A percentile compares a stretch with the other conserved stretches of the same genome.
phyloP scores from a whole-genome alignment of 2,329 filamentous ascomycete genomes.

The Colletotrichum sp. region DNA sequence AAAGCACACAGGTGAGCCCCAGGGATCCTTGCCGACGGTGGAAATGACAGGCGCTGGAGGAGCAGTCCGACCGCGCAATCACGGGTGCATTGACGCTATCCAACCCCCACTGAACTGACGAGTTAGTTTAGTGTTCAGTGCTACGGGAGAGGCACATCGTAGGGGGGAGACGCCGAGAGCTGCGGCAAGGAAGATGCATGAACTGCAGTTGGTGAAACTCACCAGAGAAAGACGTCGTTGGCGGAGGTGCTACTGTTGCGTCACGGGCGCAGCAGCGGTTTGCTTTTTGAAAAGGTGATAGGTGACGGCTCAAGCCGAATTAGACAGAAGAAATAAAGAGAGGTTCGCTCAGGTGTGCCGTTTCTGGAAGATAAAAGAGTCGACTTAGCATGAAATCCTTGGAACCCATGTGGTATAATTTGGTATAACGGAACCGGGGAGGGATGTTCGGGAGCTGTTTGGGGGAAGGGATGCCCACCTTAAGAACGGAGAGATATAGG shows the following conservation, averaged over 20 bases:
- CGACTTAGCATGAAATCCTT: constrained; percentile 4
- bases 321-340: background rate
- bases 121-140: constrained; percentile 11
- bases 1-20: constrained; percentile 18
- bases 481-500: constrained; percentile 9
- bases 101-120: constrained; percentile 15
- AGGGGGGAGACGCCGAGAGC: background rate
- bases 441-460: constrained; percentile 11
- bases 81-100: constrained; percentile 19
- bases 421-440: constrained; percentile 1
- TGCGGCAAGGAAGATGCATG: constrained; percentile 21
- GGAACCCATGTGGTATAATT: background rate
- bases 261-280: background rate
- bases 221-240: background rate
- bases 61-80: constrained; percentile 18
- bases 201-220: constrained; percentile 4
- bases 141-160: constrained; percentile 5
- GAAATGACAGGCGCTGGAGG: constrained; percentile 14
- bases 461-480: constrained; percentile 10
- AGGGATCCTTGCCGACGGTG: constrained; percentile 18
- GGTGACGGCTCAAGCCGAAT: background rate
- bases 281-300: background rate
- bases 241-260: background rate
- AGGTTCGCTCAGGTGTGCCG: background rate
- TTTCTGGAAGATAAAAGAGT: background rate